Percentiles rank a stretch among this genome's conserved stretches.
These are phyloP conservation scores for Toxicodendron radicans DNA, from an alignment of 345 rosid genomes.

Conservation along the genomic window DNA sequence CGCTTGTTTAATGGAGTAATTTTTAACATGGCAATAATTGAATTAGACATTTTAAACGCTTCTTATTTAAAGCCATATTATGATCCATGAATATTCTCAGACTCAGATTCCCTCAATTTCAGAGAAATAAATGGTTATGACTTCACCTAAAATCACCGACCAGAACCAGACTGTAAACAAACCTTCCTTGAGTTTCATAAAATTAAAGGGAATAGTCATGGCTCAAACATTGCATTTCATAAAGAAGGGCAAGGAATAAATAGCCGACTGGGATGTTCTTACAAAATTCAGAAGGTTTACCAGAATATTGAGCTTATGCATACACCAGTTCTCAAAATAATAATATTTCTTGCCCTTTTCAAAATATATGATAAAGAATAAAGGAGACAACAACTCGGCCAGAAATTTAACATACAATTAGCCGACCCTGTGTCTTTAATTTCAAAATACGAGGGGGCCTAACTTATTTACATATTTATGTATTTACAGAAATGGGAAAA, in stretches of 20 bases:
- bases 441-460: slow-evolving; percentile 14
- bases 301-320: neutral
- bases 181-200: no score
- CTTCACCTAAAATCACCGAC: no score
- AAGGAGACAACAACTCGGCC: neutral
- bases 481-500: slow-evolving; percentile 34
- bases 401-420: neutral
- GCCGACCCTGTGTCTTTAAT: neutral
- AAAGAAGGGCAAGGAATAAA: no score
- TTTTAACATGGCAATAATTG: neutral
- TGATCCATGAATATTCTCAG: neutral
- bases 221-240: no score
- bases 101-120: neutral
- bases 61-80: neutral
- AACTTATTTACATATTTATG: slow-evolving; percentile 32
- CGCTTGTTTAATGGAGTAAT: no score
- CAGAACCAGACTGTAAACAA: no score
- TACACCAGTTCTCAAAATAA: neutral
- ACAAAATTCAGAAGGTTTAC: neutral
- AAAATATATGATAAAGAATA: neutral
- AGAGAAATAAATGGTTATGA: neutral
- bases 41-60: neutral
- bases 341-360: neutral
- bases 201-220: no score
- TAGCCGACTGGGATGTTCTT: no score